Conservation (phyloP, 1,284 basidiomycete species). For the Trichosporon coremiiforme region DNA sequence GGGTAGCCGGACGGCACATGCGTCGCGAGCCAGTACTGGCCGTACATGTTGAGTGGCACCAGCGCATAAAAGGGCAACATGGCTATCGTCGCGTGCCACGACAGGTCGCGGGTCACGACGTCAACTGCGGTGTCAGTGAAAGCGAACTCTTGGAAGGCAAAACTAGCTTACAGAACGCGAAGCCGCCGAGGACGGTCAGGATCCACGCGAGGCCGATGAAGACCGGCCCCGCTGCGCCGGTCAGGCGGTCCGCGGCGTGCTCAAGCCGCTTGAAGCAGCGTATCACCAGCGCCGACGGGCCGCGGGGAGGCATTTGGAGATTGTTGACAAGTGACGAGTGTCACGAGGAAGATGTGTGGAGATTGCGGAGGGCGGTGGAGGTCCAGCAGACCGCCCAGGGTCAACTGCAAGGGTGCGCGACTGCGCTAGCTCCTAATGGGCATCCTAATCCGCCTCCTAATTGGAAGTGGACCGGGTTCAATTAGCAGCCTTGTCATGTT, state of each 20-base stretch:
- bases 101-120: conserved; percentile 64
- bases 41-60: conserved; percentile 74
- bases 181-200: conserved; percentile 68
- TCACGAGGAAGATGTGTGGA: not conserved
- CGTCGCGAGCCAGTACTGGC: conserved; percentile 82
- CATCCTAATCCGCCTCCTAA: not conserved
- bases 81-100: conserved; percentile 58
- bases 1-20: conserved; percentile 74
- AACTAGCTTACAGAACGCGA: conserved; percentile 74
- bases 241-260: conserved; percentile 72
- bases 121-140: conserved; percentile 62
- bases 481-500: not conserved
- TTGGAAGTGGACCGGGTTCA: not conserved
- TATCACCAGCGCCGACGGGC: conserved; percentile 64
- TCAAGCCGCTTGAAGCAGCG: conserved; percentile 82
- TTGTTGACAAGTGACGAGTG: not conserved
- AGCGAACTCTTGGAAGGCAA: not conserved
- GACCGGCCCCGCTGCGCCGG: conserved; percentile 84
- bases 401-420: not conserved
- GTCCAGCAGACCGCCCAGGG: not conserved
- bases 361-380: not conserved
- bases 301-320: conserved; percentile 31
- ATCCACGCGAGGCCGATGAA: conserved; percentile 78
- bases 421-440: not conserved
- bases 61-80: conserved; percentile 69